Evolutionary conservation across 805 yeast species (phyloP).

Genomic region (Limtongozyma cylindracea): DNA sequence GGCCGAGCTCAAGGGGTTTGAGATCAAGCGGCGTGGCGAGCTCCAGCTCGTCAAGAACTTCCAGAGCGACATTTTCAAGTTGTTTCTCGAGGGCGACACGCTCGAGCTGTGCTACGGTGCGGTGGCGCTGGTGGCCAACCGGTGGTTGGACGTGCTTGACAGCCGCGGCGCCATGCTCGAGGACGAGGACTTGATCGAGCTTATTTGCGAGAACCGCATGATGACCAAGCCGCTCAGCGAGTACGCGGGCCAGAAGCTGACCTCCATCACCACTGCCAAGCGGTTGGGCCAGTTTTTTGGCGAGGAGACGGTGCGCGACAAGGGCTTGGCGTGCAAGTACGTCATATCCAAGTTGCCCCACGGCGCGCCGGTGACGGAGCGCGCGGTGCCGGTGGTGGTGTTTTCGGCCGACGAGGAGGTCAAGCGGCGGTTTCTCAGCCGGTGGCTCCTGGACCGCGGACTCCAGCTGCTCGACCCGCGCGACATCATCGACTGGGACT

Average conservation of each 20-base stretch:
- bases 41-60: slow-evolving; percentile 79
- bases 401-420: slow-evolving; percentile 79
- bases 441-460: slow-evolving; percentile 69
- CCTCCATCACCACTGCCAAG: slow-evolving; percentile 87
- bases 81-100: slow-evolving; percentile 66
- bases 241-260: slow-evolving; percentile 75
- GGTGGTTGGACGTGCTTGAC: slow-evolving; percentile 88
- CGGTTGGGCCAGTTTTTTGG: slow-evolving; percentile 89
- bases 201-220: slow-evolving; percentile 87
- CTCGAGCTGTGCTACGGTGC: slow-evolving; percentile 64
- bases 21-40: slow-evolving; percentile 91
- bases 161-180: slow-evolving; percentile 69
- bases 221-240: slow-evolving; percentile 85
- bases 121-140: slow-evolving; percentile 80
- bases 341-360: slow-evolving; percentile 67
- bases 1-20: slow-evolving; percentile 94
- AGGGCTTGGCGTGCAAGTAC: slow-evolving; percentile 87
- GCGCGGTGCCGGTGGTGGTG: slow-evolving; percentile 92
- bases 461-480: slow-evolving; percentile 71
- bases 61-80: slow-evolving; percentile 82
- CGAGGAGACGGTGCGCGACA: slow-evolving; percentile 87
- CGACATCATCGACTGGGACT: slow-evolving; percentile 77
- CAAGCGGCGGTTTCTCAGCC: slow-evolving; percentile 51
- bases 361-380: slow-evolving; percentile 78
- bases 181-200: slow-evolving; percentile 80